phyloP scores from a whole-genome alignment of 2,329 filamentous ascomycete species.

The Cladorrhinum sp. region DNA sequence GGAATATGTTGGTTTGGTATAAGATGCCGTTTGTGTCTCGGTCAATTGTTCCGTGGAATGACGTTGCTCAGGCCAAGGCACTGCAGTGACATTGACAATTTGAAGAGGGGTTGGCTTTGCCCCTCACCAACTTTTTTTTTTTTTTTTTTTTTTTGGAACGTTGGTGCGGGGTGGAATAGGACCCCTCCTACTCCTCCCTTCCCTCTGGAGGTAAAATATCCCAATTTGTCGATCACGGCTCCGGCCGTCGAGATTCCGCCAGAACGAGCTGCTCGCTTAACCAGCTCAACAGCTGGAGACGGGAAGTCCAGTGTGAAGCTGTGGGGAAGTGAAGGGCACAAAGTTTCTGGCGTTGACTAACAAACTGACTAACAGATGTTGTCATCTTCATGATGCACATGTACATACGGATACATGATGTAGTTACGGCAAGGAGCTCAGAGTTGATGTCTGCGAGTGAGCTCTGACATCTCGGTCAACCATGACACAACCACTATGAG shows the following conservation, averaged over 20 bases:
- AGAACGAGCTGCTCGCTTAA: not conserved
- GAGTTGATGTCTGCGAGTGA: not conserved
- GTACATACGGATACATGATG: not conserved
- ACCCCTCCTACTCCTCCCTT: constrained; percentile 13
- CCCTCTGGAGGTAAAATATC: not conserved
- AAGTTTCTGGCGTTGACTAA: not conserved
- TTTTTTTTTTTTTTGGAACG: constrained; percentile 6
- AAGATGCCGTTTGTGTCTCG: constrained; percentile 3
- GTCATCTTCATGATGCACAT: not conserved
- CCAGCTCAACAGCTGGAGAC: not conserved
- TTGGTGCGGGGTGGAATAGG: constrained; percentile 10
- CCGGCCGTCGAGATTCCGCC: constrained; percentile 9
- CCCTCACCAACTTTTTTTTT: constrained; percentile 15
- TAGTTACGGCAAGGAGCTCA: not conserved
- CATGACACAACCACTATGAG: not conserved
- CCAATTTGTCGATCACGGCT: constrained; percentile 7
- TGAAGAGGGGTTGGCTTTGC: constrained; percentile 17
- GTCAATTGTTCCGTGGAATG: constrained; percentile 9
- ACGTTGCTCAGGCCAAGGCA: constrained; percentile 16
- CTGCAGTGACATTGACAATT: constrained; percentile 1
- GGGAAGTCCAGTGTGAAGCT: not conserved
- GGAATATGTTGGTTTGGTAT: not conserved
- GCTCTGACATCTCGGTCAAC: not conserved
- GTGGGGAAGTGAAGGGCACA: not conserved
- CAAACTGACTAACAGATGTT: not conserved